Conservation (phyloP, 2,329 filamentous ascomycete species). For the Colletotrichum sp. region DNA sequence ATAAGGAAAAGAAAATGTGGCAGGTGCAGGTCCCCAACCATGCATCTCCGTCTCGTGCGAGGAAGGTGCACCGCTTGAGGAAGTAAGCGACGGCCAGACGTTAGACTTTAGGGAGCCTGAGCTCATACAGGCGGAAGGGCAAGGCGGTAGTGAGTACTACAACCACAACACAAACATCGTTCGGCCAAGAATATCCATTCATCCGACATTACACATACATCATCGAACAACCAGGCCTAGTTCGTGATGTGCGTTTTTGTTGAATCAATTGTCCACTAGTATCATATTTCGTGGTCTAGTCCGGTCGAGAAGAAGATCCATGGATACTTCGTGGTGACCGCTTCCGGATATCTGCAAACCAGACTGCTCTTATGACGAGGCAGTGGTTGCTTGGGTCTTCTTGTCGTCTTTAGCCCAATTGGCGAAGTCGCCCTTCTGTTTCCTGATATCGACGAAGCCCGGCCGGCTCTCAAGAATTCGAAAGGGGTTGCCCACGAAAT, state of each 20-base stretch:
- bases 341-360: background rate
- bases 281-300: background rate
- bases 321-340: background rate
- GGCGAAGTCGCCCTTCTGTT: constrained; percentile 78
- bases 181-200: background rate
- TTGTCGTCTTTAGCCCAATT: constrained; percentile 65
- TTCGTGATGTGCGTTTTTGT: background rate
- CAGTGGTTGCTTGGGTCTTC: constrained; percentile 11
- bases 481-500: constrained; percentile 80
- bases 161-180: background rate
- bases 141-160: background rate
- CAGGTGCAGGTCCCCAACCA: background rate
- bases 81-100: background rate
- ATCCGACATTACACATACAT: background rate
- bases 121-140: background rate
- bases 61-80: background rate
- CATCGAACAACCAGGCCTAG: background rate
- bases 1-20: background rate
- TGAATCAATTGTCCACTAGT: background rate
- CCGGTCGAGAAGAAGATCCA: background rate
- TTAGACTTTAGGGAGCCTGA: background rate
- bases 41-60: background rate
- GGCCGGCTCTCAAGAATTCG: constrained; percentile 77
- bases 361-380: background rate
- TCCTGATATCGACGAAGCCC: constrained; percentile 88